Conservation (phyloP, 352 stramenopile species). For the Phytopythium mirpurense region DNA sequence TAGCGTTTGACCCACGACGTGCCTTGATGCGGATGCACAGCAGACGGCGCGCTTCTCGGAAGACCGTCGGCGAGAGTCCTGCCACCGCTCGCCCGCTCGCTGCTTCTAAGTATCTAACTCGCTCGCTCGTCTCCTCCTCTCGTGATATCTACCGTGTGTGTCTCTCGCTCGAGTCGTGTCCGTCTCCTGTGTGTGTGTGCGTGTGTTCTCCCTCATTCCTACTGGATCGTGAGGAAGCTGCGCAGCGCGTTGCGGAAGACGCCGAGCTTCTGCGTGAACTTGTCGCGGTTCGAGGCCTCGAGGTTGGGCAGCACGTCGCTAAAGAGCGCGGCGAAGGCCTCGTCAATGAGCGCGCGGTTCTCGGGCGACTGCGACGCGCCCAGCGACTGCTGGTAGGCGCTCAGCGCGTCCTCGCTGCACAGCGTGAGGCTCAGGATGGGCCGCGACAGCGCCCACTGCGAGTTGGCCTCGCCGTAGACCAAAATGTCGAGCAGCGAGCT, state of each 20-base stretch:
- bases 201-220: constrained; percentile 6
- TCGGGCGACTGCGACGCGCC: constrained; percentile 90
- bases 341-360: constrained; percentile 92
- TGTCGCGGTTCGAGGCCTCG: constrained; percentile 96
- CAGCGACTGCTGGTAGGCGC: constrained; percentile 94
- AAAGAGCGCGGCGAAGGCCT: constrained; percentile 96
- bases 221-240: constrained; percentile 92
- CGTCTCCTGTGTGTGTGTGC: too few relatives aligned
- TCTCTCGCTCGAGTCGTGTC: too few relatives aligned
- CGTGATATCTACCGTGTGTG: constrained; percentile 1
- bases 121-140: not conserved
- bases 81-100: not conserved
- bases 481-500: constrained; percentile 96
- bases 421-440: constrained; percentile 97
- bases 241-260: constrained; percentile 94
- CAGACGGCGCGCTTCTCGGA: too few relatives aligned
- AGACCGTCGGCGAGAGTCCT: not conserved
- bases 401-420: constrained; percentile 90
- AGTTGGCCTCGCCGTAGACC: constrained; percentile 95
- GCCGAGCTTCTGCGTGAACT: constrained; percentile 97
- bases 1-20: too few relatives aligned
- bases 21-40: too few relatives aligned
- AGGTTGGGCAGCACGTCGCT: constrained; percentile 94
- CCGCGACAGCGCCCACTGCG: constrained; percentile 97
- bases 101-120: constrained; percentile 6